Conservation (phyloP, 208 protist genomes). For the Crithidia sp. region DNA sequence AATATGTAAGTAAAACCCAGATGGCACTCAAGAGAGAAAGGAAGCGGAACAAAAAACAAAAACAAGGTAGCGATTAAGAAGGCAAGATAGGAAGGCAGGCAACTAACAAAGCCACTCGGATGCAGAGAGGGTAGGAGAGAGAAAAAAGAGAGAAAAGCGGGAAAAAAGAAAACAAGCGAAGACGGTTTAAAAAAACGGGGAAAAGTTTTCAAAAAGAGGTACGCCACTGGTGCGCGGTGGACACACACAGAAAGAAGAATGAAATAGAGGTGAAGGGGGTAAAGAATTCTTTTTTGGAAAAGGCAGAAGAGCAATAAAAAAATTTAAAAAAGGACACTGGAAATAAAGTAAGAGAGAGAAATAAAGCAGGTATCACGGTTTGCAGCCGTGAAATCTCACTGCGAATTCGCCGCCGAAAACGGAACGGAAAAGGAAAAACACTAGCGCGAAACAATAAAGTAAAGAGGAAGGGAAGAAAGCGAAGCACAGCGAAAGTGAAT, state of each 20-base stretch:
- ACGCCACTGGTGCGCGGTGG: no score
- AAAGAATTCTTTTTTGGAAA: background rate
- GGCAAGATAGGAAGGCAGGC: conserved; percentile 12
- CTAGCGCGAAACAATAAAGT: conserved; percentile 7
- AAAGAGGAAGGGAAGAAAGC: conserved; percentile 8
- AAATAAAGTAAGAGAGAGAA: conserved; percentile 20
- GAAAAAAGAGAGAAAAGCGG: background rate
- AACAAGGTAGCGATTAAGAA: background rate
- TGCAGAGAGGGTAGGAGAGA: conserved; percentile 1
- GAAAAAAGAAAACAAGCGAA: background rate
- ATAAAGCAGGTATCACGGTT: conserved; percentile 1
- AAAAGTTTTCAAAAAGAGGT: no score
- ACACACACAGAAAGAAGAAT: no score
- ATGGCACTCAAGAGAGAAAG: background rate
- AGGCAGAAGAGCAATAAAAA: background rate
- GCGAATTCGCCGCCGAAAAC: no score
- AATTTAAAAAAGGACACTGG: background rate
- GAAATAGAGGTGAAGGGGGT: no score
- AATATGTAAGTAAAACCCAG: background rate
- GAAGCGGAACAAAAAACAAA: background rate
- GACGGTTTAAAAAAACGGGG: no score
- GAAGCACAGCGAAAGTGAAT: background rate
- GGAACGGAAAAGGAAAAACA: conserved; percentile 12
- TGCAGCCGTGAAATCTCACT: no score
- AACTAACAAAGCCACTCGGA: no score